Conservation (phyloP, 768 basidiomycete species). For the Pulveroboletus sp. region DNA sequence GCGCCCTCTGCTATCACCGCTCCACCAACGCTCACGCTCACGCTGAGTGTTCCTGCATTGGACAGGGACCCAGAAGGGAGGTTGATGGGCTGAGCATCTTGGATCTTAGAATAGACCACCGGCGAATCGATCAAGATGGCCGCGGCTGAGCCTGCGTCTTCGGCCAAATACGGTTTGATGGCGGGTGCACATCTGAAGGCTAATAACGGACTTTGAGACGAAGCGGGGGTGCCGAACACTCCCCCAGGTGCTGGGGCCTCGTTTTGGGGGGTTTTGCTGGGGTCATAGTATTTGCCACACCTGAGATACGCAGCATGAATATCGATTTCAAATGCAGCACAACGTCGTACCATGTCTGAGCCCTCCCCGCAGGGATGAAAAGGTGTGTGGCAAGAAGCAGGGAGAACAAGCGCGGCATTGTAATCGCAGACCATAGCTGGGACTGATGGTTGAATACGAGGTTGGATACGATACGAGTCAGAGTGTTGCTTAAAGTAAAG, state of each 20-base stretch:
- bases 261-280: conserved; percentile 32
- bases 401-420: conserved; percentile 6
- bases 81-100: conserved; percentile 42
- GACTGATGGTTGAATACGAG: not conserved
- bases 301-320: conserved; percentile 18
- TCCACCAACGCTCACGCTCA: conserved; percentile 45
- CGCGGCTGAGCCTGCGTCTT: conserved; percentile 41
- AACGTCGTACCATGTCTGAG: conserved; percentile 30
- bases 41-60: conserved; percentile 30
- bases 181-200: conserved; percentile 57
- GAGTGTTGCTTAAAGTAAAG: not conserved
- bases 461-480: not conserved
- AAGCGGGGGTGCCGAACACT: conserved; percentile 38
- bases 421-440: not conserved
- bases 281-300: conserved; percentile 53
- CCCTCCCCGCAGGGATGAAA: conserved; percentile 10
- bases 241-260: conserved; percentile 46
- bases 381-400: conserved; percentile 15
- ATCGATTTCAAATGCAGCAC: not conserved
- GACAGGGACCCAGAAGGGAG: conserved; percentile 28
- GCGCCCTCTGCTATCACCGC: conserved; percentile 40
- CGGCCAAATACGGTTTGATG: conserved; percentile 54
- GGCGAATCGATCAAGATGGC: conserved; percentile 52
- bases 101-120: conserved; percentile 43
- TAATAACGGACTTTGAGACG: conserved; percentile 41